Percentiles rank a stretch among this genome's conserved stretches.
These are phyloP conservation scores for Biscogniauxia mediterranea DNA, from an alignment of 2,329 filamentous ascomycete genomes.

Conservation along the genomic window DNA sequence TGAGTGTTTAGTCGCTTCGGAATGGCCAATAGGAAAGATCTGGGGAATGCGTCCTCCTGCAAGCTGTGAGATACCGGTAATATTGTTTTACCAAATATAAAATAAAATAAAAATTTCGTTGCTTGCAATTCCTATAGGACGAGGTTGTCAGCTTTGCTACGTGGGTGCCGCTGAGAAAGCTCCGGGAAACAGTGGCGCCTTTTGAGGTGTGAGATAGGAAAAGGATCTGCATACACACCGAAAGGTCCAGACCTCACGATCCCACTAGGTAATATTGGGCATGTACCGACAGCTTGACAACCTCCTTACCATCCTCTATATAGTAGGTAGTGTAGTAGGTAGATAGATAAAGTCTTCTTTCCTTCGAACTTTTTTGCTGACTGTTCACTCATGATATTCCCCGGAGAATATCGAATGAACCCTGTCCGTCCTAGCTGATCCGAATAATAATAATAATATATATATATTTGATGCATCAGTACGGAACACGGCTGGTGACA, in stretches of 20 bases:
- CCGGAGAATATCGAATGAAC: background rate
- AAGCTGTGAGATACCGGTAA: background rate
- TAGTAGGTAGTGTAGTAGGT: background rate
- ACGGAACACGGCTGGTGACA: too few relatives aligned
- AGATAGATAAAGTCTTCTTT: background rate
- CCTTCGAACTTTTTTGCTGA: background rate
- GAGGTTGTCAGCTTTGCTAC: background rate
- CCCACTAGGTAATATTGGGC: background rate
- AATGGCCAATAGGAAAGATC: background rate
- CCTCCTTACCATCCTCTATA: background rate
- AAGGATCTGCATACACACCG: background rate
- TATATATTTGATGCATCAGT: too few relatives aligned
- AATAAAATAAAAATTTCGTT: background rate
- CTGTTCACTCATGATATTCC: too few relatives aligned
- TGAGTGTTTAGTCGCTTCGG: background rate
- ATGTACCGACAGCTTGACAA: background rate
- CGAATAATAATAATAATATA: too few relatives aligned
- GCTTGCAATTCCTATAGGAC: background rate
- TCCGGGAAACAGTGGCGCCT: background rate
- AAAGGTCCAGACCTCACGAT: conserved; percentile 2
- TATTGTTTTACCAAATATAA: background rate
- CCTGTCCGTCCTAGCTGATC: too few relatives aligned
- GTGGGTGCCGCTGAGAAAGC: background rate
- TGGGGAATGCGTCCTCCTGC: background rate
- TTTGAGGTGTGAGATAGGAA: background rate